These are phyloP conservation scores for Eucalyptus victrix DNA, from an alignment of 345 rosid genomes.

Conservation along the genomic window DNA sequence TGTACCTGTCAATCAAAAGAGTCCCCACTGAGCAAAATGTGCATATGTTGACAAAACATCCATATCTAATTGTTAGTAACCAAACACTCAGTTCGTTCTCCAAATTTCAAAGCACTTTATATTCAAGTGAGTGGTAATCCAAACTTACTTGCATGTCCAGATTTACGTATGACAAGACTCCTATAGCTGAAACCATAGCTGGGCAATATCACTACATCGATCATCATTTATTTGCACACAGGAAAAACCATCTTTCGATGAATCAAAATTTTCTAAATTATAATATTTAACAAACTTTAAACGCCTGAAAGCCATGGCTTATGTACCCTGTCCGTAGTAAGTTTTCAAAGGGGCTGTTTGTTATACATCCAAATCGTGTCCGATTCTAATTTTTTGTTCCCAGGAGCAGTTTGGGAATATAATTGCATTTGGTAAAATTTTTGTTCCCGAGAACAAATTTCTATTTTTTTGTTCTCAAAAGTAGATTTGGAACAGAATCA, in stretches of 20 bases:
- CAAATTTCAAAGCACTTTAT: background rate
- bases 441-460: too few species aligned
- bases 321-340: too few species aligned
- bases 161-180: background rate
- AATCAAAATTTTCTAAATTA: background rate
- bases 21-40: background rate
- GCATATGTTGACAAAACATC: background rate
- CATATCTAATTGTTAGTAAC: background rate
- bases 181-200: background rate
- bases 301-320: too few species aligned
- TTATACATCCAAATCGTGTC: too few species aligned
- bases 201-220: background rate
- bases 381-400: too few species aligned
- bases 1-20: conserved; percentile 22
- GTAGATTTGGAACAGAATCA: too few species aligned
- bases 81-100: background rate
- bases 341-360: too few species aligned
- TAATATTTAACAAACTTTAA: too few species aligned
- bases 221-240: background rate
- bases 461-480: too few species aligned
- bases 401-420: too few species aligned
- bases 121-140: background rate
- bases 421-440: too few species aligned
- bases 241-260: fast-evolving
- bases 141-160: background rate